phyloP scores from a whole-genome alignment of 176 grass and related monocot species.

The Sorghum bicolor region DNA sequence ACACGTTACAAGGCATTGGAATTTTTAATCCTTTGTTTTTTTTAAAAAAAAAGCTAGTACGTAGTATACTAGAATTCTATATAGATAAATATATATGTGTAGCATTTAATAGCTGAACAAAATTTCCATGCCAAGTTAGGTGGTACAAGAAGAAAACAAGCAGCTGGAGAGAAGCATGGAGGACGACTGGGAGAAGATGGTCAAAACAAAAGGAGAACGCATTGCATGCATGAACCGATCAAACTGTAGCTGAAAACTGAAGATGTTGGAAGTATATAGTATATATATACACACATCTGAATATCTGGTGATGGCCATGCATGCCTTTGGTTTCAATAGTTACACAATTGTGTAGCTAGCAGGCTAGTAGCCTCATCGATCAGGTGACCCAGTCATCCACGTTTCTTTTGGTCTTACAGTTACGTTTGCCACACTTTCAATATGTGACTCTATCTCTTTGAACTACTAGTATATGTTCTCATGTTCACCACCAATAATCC shows the following conservation, averaged over 20 bases:
- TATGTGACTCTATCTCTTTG: not conserved
- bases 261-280: slow-evolving; percentile 9
- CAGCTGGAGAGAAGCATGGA: not conserved
- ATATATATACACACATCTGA: not conserved
- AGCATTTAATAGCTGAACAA: slow-evolving; percentile 34
- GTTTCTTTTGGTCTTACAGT: not conserved
- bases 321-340: slow-evolving; percentile 6
- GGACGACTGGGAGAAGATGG: slow-evolving; percentile 30
- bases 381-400: not conserved
- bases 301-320: slow-evolving; percentile 4
- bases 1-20: not conserved
- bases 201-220: slow-evolving; percentile 14
- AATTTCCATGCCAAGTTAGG: slow-evolving; percentile 42
- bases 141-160: slow-evolving; percentile 47
- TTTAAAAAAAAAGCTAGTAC: not conserved
- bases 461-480: not conserved
- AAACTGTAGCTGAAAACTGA: slow-evolving; percentile 16
- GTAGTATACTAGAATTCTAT: not conserved
- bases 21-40: not conserved
- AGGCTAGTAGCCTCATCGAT: not conserved
- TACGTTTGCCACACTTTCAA: not conserved
- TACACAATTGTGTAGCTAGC: not conserved
- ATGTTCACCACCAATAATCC: not conserved
- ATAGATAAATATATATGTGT: not conserved
- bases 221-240: not conserved